A percentile compares a stretch with the other conserved stretches of the same genome.
Evolutionary conservation across 768 basidiomycete species (phyloP).

Genomic region (Auriculariales sp.): DNA sequence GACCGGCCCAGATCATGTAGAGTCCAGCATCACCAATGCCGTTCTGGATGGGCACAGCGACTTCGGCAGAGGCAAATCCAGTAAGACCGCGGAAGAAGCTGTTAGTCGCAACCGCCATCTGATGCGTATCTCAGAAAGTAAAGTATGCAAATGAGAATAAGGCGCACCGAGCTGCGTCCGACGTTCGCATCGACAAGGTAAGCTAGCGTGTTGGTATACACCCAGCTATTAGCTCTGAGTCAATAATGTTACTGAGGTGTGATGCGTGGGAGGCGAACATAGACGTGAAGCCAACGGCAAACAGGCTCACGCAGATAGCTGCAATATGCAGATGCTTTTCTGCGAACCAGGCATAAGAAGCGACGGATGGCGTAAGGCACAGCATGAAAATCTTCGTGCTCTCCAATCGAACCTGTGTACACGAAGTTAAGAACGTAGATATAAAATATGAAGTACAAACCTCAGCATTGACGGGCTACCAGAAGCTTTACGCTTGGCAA

Average conservation of each 20-base stretch:
- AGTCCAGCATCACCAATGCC: constrained; percentile 67
- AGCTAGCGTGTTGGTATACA: constrained; percentile 58
- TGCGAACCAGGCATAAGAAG: constrained; percentile 66
- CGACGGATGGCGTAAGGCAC: constrained; percentile 39
- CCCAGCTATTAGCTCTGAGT: constrained; percentile 22
- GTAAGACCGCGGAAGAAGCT: constrained; percentile 56
- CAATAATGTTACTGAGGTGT: too few species aligned
- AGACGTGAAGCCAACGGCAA: constrained; percentile 56
- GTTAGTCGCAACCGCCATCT: constrained; percentile 48
- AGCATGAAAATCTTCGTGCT: constrained; percentile 55
- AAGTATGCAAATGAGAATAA: constrained; percentile 36
- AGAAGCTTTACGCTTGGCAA: constrained; percentile 24
- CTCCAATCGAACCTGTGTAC: constrained; percentile 50
- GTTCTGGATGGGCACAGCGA: constrained; percentile 51
- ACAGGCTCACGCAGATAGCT: constrained; percentile 55
- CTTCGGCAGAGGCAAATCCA: constrained; percentile 59
- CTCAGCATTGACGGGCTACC: too few species aligned
- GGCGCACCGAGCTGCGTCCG: constrained; percentile 69
- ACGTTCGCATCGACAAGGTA: constrained; percentile 79
- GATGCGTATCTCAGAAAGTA: constrained; percentile 26
- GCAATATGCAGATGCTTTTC: constrained; percentile 47
- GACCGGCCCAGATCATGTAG: constrained; percentile 49
- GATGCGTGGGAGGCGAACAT: constrained; percentile 36
- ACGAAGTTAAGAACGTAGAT: too few species aligned
- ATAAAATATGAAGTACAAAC: too few species aligned